These are phyloP conservation scores for Aegilops speltoides DNA, from an alignment of 176 grass and related monocot genomes.

Conservation along the genomic window DNA sequence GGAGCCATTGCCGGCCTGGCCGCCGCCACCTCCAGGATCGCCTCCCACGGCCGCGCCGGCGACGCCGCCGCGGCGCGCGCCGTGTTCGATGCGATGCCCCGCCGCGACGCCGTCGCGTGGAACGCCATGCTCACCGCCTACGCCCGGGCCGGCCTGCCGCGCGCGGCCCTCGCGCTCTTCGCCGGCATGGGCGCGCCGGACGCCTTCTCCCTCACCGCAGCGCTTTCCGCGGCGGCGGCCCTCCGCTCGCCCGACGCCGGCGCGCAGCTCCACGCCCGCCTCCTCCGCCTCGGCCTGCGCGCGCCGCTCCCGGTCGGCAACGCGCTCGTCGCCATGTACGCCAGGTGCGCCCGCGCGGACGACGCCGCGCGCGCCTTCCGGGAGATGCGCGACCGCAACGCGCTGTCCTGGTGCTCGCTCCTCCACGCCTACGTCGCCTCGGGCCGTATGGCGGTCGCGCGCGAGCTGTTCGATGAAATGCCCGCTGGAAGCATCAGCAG, in stretches of 20 bases:
- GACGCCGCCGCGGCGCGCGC: constrained; percentile 36
- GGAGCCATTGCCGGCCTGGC: constrained; percentile 28
- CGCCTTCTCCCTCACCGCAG: constrained; percentile 55
- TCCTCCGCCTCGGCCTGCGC: constrained; percentile 46
- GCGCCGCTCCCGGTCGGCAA: constrained; percentile 54
- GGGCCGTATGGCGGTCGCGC: constrained; percentile 3
- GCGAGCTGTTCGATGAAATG: constrained; percentile 54
- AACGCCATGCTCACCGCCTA: constrained; percentile 81
- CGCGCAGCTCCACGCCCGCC: constrained; percentile 50
- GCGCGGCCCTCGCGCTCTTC: constrained; percentile 48
- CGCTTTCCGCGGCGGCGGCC: constrained; percentile 34
- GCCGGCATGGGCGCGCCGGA: constrained; percentile 33
- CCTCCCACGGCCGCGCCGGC: constrained; percentile 37
- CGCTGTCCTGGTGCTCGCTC: constrained; percentile 69
- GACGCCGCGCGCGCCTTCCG: constrained; percentile 48
- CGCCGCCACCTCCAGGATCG: constrained; percentile 54
- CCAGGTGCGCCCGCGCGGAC: constrained; percentile 33
- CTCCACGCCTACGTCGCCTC: constrained; percentile 37
- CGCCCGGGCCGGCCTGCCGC: constrained; percentile 32
- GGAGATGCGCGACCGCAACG: constrained; percentile 53
- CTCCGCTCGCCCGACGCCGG: constrained; percentile 27
- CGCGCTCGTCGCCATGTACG: constrained; percentile 69
- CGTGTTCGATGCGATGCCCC: constrained; percentile 64
- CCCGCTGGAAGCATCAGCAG: constrained; percentile 28
- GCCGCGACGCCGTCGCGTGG: constrained; percentile 56